Evolutionary conservation across 495 filamentous ascomycete genomes (phyloP).

Genomic region (Penicillium parvum): DNA sequence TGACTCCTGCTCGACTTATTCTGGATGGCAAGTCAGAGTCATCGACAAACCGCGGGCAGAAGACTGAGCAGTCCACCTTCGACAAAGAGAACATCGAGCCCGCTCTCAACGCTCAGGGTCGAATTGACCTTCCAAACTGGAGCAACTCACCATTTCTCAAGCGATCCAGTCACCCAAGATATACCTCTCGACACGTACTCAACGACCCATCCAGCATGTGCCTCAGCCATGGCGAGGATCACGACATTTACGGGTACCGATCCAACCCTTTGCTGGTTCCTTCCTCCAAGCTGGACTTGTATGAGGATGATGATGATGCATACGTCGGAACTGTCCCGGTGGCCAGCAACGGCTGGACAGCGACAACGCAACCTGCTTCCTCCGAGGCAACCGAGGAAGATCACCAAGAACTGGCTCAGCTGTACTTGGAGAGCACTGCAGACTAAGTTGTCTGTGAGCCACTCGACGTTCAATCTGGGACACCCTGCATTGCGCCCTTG

Average conservation of each 20-base stretch:
- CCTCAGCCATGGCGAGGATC: conserved; percentile 26
- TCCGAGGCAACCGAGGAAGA: conserved; percentile 33
- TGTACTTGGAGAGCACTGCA: conserved; percentile 30
- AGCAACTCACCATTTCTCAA: conserved; percentile 28
- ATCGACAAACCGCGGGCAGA: conserved; percentile 10
- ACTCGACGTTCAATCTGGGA: no score
- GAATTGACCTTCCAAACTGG: conserved; percentile 31
- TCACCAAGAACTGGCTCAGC: conserved; percentile 25
- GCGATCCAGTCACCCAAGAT: conserved; percentile 21
- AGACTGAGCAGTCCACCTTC: neutral
- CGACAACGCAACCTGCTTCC: conserved; percentile 13
- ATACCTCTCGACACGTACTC: conserved; percentile 32
- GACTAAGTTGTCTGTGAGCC: no score
- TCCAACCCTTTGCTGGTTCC: conserved; percentile 40
- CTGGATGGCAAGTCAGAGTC: conserved; percentile 17
- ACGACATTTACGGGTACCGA: conserved; percentile 26
- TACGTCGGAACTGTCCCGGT: conserved; percentile 12
- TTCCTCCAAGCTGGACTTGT: conserved; percentile 9
- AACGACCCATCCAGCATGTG: conserved; percentile 28
- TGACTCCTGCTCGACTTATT: conserved; percentile 22
- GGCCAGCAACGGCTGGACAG: conserved; percentile 8
- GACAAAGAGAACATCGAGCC: conserved; percentile 48
- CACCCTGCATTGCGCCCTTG: no score
- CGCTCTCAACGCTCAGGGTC: conserved; percentile 29
- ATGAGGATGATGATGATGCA: conserved; percentile 11